Evolutionary conservation across 768 basidiomycete genomes (phyloP), one percentile per base, ranked within the genome.

Genomic region (Leccinum sublutescens): DNA sequence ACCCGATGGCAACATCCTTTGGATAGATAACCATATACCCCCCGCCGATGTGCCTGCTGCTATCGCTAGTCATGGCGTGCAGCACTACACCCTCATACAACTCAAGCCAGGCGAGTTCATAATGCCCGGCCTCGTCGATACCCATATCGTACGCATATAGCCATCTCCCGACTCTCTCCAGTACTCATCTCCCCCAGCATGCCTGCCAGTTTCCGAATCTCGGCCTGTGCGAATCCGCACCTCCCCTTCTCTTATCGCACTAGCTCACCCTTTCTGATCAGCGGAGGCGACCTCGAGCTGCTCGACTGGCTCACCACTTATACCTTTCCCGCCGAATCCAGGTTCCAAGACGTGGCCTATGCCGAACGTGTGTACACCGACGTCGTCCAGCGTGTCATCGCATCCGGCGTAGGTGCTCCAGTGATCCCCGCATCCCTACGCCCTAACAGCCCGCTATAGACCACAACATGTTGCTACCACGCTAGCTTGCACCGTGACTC

Each of bases 401-500:
- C 88, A 59, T 82, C 75, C 34, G 95, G 93, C 52, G 95, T 96
- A 70, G 65, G 87, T 79, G 17, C 48, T 53, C 52, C 23, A 23
- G 40, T 34, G 5, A 57, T 49, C 60, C 12, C 45, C 43, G 5
- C 21, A n/a, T 19, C 9, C 55, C 56, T 56, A 55, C 31, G 38
- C 57, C 34, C 62, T 48, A 51, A 64, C 15, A 23, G 36, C 52
- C 38, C 15, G 33, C 40, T n/a, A 17, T 29, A 66, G 95, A 96
- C 94, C 1, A 97, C 95, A 1, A 97, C 95, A 0, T 92, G 87
- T 67, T 97, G 93, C 71, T 97, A 95, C 73, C 96, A 92, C 69
- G 92, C 85, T 8, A 88, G 86, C 2, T 73, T 95, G 14, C 93
- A 98, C 71, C 76, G 87, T 25, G 87, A 89, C 57, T 82, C 88